Evolutionary conservation across 768 basidiomycete species (phyloP).

Genomic region (Psilocybe sp.): DNA sequence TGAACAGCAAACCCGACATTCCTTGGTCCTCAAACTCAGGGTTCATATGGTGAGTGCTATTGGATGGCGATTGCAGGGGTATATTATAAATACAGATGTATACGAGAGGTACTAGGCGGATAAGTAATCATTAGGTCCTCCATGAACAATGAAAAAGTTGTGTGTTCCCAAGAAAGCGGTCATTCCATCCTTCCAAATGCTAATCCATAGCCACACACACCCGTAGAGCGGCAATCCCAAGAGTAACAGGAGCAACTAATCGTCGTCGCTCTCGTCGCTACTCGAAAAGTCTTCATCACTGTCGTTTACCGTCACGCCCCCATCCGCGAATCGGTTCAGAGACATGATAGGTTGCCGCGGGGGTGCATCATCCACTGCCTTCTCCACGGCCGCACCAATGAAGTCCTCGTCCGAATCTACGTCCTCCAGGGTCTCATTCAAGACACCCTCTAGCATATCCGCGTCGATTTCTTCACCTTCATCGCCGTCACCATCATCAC

Average conservation of each 20-base stretch:
- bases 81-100: background rate
- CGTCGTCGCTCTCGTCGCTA: conserved; percentile 27
- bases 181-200: background rate
- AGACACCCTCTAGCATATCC: conserved; percentile 34
- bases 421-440: conserved; percentile 34
- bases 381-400: conserved; percentile 37
- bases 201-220: background rate
- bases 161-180: background rate
- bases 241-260: conserved; percentile 3
- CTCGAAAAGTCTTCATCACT: conserved; percentile 25
- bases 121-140: conserved; percentile 5
- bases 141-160: conserved; percentile 8
- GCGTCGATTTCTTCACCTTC: conserved; percentile 33
- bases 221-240: background rate
- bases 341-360: conserved; percentile 43
- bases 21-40: too few relatives aligned
- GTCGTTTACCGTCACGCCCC: conserved; percentile 25
- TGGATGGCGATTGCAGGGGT: too few relatives aligned
- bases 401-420: conserved; percentile 45
- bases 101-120: conserved; percentile 3
- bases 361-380: conserved; percentile 26
- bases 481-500: conserved; percentile 11
- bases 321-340: conserved; percentile 40
- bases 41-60: too few relatives aligned
- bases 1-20: too few relatives aligned